phyloP scores from a whole-genome alignment of 306 rosid genomes.

The Prinsepia uniflora region DNA sequence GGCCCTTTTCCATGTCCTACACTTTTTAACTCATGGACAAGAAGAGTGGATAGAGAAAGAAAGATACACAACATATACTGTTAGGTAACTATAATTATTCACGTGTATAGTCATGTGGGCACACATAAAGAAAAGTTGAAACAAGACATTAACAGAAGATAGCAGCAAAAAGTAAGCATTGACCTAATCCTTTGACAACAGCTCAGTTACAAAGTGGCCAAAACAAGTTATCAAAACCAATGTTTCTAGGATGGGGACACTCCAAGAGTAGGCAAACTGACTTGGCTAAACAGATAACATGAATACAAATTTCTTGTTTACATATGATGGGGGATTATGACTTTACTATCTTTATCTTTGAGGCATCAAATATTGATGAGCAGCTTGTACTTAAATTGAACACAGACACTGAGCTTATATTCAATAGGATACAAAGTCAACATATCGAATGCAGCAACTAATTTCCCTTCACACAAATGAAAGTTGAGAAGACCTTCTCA shows the following conservation, averaged over 20 bases:
- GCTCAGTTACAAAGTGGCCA: background rate
- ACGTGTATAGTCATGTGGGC: background rate
- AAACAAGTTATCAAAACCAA: background rate
- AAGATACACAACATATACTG: background rate
- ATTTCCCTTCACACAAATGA: conserved; percentile 3
- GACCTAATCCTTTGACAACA: background rate
- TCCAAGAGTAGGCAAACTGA: background rate
- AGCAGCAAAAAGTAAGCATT: background rate
- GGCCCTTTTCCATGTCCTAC: background rate
- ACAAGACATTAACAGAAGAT: background rate
- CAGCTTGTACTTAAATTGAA: background rate
- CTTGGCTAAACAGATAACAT: background rate
- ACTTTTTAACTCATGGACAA: background rate
- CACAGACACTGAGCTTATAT: background rate
- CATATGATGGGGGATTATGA: background rate
- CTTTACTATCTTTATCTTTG: background rate
- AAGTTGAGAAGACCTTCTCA: conserved; percentile 38
- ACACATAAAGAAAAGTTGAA: background rate
- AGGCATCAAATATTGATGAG: background rate
- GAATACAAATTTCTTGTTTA: background rate
- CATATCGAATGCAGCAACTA: background rate
- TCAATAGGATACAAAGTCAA: background rate
- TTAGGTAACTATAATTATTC: background rate
- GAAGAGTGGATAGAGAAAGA: background rate
- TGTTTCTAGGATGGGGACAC: background rate